Base-by-base conservation (phyloP, 2,329 filamentous ascomycete species). In the Arthrobotrys musiformis region DNA sequence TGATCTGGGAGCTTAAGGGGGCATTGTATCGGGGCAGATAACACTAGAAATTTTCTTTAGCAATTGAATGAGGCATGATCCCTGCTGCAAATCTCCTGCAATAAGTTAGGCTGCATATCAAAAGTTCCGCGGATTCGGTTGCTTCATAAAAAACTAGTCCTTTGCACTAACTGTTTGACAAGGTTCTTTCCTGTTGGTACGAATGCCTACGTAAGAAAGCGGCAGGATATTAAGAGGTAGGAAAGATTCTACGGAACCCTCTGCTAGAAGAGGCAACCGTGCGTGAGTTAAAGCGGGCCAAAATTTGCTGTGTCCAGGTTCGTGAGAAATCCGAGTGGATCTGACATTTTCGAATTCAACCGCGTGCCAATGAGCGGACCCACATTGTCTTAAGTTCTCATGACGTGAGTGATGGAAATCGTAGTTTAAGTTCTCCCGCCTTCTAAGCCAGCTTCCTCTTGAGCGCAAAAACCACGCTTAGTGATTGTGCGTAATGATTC, bases 1-100 rank as follows among this genome's bases (percentile, higher is more conserved):
- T 70, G 60, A 62, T 54, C 46, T 77, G 73, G 64, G 64, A 66
- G 50, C 44, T 70, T 46, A 61, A 62, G 46, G 60, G 56, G 46
- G 54, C 68, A 52, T 35, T 40, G 33, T 62, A 52, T 60, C 42
- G 61, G n/a, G 63, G 35, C 48, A 58, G 70, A 75, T 75, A 64
- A 30, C 54, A 40, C 30, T 63, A 4, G 28, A 58, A 33, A 50
- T 63, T 58, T 40, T 58, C 56, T 68, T 73, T 66, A 42, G 66
- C 50, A 69, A 46, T 69, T 22, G 56, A 64, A 19, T 9, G 22
- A 58, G 28, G 64, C 40, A 40, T 19, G 64, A 77, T 77, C 73
- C 73, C 66, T 77, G 73, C 54, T 64, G 73, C 73, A 70, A 77
- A 77, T 77, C 73, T 77, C 73, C 73, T 77, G 73, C 73, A 77